Conservation (phyloP, 176 grass and related monocot genomes). For the Elaeis guineensis region DNA sequence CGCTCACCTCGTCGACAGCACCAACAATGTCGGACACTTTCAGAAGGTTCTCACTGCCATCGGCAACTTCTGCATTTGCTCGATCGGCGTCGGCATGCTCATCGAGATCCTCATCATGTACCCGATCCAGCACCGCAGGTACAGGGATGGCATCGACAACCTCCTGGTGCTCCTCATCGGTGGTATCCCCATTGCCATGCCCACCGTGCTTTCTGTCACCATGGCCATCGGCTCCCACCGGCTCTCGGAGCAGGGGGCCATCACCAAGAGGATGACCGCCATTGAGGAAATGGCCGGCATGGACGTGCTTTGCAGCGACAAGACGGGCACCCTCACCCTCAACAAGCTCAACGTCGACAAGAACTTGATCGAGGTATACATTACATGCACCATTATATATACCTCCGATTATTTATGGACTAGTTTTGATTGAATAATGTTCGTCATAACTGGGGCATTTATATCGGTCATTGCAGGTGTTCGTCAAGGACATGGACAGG, state of each 20-base stretch:
- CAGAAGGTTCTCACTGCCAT: constrained; percentile 90
- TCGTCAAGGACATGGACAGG: constrained; percentile 61
- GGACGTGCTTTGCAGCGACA: constrained; percentile 97
- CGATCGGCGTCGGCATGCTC: constrained; percentile 65
- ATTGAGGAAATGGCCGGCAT: constrained; percentile 99
- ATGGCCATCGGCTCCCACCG: constrained; percentile 98
- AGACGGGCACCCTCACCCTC: constrained; percentile 87
- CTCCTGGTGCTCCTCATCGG: constrained; percentile 93
- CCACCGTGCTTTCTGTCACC: constrained; percentile 90
- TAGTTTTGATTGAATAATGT: background rate
- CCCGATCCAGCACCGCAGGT: constrained; percentile 61
- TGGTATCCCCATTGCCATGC: constrained; percentile 94
- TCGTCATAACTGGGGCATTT: background rate
- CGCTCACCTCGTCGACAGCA: constrained; percentile 95
- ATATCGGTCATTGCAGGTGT: constrained; percentile 21
- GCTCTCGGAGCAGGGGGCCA: constrained; percentile 74
- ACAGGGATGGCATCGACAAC: constrained; percentile 87
- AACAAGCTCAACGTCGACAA: constrained; percentile 98
- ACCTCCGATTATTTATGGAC: too few relatives aligned
- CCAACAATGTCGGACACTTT: constrained; percentile 93
- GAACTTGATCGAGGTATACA: constrained; percentile 45
- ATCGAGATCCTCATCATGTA: constrained; percentile 88
- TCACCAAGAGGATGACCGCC: constrained; percentile 98
- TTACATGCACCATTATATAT: too few relatives aligned
- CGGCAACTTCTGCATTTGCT: constrained; percentile 95